Base-by-base conservation (phyloP, 2,329 filamentous ascomycete genomes). In the Aspergillus proliferans region DNA sequence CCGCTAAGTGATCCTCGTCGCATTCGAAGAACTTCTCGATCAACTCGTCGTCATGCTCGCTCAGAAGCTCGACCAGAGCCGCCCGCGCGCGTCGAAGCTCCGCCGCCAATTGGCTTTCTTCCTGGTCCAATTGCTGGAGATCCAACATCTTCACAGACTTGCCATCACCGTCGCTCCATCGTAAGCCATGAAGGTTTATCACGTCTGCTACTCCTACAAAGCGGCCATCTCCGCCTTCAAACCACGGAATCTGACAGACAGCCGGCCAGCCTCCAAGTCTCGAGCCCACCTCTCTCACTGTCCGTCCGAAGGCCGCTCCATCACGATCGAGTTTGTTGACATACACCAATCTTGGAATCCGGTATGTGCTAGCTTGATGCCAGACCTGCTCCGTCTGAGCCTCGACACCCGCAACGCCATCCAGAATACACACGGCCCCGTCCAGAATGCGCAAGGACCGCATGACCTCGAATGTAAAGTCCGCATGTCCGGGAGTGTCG, bases 311-410 rank as follows among this genome's bases (percentile, higher is more conserved):
- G 1, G 82, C 78, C 14, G 88, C 88, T 8, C 88, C 88, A 53
- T 88, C 86, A 36, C 88, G 83, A 65, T 94, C 88, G 2, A 93
- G 79, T 67, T 94, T 94, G 71, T 94, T 94, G 59, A 93, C 79
- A 55, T 85, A 92, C 44, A 90, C 77, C 48, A 93, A 81, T 28
- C 89, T 80, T 0, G 93, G 93, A 38, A 97, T 95, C 19, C 77
- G 78, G 65, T 95, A 95, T 42, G 85, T 83, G 46, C 87, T 88
- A 6, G 93, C 91, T 54, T 95, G 93, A 12, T 81, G 79, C 93
- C 93, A 98, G 3, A 98, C 93, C 59, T 95, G 86, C 66, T 98
- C 93, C 0, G 93, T 97, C 66, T 97, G 93, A 1, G 93, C 92
- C 70, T 98, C 93, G 19, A 98, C 93, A 1, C 90, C 90, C 52